Evolutionary conservation across 768 basidiomycete genomes (phyloP), one percentile per base, ranked within the genome.

Genomic region (Termitomyces sp.): DNA sequence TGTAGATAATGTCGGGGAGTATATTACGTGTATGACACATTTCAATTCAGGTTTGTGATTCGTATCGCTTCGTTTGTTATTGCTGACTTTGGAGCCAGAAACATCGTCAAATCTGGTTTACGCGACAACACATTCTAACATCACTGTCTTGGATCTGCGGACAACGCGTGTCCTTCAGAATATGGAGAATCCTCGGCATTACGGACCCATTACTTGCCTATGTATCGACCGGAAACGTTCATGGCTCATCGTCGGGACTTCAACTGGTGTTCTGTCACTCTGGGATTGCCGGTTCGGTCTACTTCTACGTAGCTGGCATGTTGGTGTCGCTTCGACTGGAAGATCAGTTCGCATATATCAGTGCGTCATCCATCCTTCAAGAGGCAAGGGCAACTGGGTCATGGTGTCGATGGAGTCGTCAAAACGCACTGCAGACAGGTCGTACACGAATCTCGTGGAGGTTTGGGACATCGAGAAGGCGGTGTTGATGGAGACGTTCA

Each of bases 271-370:
- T 14, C 73, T 98, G 13, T 86, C 90, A 0, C 78, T 99, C 3
- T 99, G 95, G 94, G 97, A 99, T 72, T 84, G 93, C 44, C 88
- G 96, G 10, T 99, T 98, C 63, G 94, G 95, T 1, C 75, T 98
- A 20, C 75, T 89, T 4, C 77, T 98, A 61, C 90, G 90, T 69
- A 91, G 86, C 59, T 98, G 96, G 95, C 84, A 85, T 65, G 85
- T 85, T 7, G 85, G 85, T 10, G 76, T 77, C 6, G 77, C 81
- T 3, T 74, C 79, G 11, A 74, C 75, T 2, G 83, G 83, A 2
- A 72, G 76, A 40, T 75, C 79, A 7, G 79, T 79, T 2, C 80
- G 83, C 38, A 82, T 95, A 24, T 80, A 91, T 59, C 86, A 92
- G 65, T 86, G 87, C 61, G 80, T 78, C 13, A 75, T 94, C 0